Base-by-base conservation (phyloP, 2,329 filamentous ascomycete species). In the Sporothrix luriei region DNA sequence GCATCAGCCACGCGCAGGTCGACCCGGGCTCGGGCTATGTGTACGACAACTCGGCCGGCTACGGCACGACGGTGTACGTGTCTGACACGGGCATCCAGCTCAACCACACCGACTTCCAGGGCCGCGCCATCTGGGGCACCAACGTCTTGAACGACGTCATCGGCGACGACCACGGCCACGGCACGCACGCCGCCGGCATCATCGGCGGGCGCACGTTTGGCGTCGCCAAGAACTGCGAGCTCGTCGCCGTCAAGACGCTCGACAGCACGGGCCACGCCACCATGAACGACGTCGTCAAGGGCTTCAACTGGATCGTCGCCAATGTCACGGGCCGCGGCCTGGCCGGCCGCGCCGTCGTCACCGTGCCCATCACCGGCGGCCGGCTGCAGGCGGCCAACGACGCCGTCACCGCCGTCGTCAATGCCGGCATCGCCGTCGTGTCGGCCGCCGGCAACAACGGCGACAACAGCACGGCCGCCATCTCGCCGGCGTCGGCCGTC, bases 81-180 rank as follows among this genome's bases (percentile, higher is more conserved):
- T 84, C 91, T 52, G 89, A 91, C 78, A 90, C 88, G 6, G 89
- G 89, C 73, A 86, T 91, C 76, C 79, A 79, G 68, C 79, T 79
- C 49, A 80, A 81, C 6, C 89, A 91, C 78, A 74, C 76, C 55
- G 84, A 88, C 75, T 88, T 85, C 73, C 80, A 84, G 76, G 85
- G 84, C 64, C 84, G 87, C 70, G 87, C 86, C 21, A 55, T 57
- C 46, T 64, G 61, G 51, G 67, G 67, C 14, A 49, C 57, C 48
- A 69, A 54, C 48, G 51, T 55, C 51, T 19, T 38, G 14, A 48
- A 69, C 57, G 33, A 21, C 1, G 48, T 64, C 48, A 38, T 46
- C 19, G 49, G 43, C 16, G 67, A 69, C 57, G 67, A 69, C 33
- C 54, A 64, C 21, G 67, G 67, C 67, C 67, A 69, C 49, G 67